phyloP scores from a whole-genome alignment of 257 asterid genomes.

The Fraxinus cuspidata region DNA sequence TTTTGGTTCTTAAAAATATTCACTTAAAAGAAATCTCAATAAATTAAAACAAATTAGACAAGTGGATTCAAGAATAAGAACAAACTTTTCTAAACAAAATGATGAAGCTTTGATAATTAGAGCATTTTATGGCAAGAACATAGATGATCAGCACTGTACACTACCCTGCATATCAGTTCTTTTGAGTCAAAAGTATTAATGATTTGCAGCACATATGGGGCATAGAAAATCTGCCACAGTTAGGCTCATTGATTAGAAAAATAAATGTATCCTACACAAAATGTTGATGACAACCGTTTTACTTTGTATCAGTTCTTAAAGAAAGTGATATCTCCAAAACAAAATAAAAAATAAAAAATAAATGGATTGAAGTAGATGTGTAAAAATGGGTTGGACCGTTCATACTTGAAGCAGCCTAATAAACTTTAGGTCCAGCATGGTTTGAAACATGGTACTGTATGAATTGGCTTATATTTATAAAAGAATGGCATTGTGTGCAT shows the following conservation, averaged over 20 bases:
- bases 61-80: not conserved
- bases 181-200: constrained; percentile 5
- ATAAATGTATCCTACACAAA: no score
- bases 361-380: not conserved
- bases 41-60: no score
- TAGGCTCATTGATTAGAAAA: not conserved
- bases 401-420: not conserved
- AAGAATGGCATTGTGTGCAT: no score
- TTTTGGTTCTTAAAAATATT: no score
- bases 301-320: no score
- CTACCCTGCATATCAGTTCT: not conserved
- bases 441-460: no score
- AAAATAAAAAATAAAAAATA: not conserved
- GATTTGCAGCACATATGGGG: constrained; percentile 9
- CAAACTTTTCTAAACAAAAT: not conserved
- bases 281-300: no score
- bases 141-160: not conserved
- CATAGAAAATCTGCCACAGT: constrained; percentile 9
- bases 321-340: no score
- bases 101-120: not conserved
- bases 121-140: not conserved
- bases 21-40: no score
- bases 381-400: not conserved
- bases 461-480: no score
- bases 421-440: no score